Base-by-base conservation (phyloP, 129 eudicot genomes). In the Tagetes erecta region DNA sequence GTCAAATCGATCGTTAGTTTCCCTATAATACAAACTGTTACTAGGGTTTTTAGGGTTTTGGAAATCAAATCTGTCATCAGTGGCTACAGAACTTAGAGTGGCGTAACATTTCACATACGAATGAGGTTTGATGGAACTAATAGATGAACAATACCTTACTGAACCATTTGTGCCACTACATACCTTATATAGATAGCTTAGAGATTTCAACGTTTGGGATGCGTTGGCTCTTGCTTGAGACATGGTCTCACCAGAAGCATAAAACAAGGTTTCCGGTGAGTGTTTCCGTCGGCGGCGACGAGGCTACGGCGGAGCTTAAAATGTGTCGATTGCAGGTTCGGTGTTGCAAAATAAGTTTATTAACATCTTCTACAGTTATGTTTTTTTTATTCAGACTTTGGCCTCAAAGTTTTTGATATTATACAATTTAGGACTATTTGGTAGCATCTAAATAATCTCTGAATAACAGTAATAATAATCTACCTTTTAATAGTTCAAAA, bases 221-320 rank as follows among this genome's bases (percentile, higher is more conserved):
- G 76, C 0, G 33, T 13, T 72, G 7, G 55, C 67, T 58, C 68
- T 73, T 59, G 77, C 58, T 73, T 73, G 77, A 44, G 58, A 58
- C 77, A 73, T 73, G 14, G 0, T 58, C 2, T n/a, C 1, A 3
- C 31, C 53, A 6, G 42, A 13, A 6, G 0, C 59, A 68, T 68
- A 31, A 47, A 68, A 33, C 12, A 3, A 12, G 72, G 27, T 7
- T 5, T 31, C 56, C 41, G 10, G 73, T 33, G 58, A 0, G 59
- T 33, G 52, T 69, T 34, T 50, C 42, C 67, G 73, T 40, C 6
- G 60, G 73, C 60, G 73, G 73, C 31, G 55, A 35, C 3, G 53
- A 20, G 2, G 53, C 53, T 8, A 68, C 39, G 72, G 72, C 72
- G 39, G 56, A 67, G 40, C 39, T 39, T 8, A 40, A 40, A 2